A percentile compares a stretch with the other conserved stretches of the same genome.
Evolutionary conservation across 441 rosid species (phyloP).

Genomic region (Melastoma candidum): DNA sequence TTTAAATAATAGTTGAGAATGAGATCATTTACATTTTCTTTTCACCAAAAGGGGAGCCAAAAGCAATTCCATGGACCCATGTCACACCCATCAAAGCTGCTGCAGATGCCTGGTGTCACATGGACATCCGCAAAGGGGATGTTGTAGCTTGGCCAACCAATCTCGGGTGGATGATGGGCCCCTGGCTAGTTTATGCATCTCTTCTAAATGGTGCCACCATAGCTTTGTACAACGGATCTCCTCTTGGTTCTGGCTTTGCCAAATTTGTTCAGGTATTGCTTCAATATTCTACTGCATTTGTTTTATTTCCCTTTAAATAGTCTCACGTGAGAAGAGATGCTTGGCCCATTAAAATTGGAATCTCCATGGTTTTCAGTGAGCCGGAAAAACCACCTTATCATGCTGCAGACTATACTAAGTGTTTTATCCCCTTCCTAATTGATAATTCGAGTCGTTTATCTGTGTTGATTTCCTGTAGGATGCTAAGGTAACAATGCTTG

Average conservation of each 20-base stretch:
- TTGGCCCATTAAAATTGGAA: too few relatives aligned
- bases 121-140: conserved; percentile 68
- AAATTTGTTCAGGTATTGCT: conserved; percentile 76
- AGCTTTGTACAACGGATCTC: conserved; percentile 88
- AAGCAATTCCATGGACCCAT: conserved; percentile 91
- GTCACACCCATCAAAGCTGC: conserved; percentile 74
- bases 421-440: background rate
- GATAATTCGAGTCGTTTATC: background rate
- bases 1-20: background rate
- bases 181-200: conserved; percentile 92
- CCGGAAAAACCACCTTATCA: too few relatives aligned
- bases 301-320: background rate
- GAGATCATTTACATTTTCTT: background rate
- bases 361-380: too few relatives aligned
- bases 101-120: conserved; percentile 98
- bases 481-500: conserved; percentile 85
- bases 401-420: too few relatives aligned
- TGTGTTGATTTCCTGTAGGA: conserved; percentile 40
- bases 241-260: conserved; percentile 72
- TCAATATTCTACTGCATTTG: background rate
- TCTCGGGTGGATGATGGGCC: conserved; percentile 99
- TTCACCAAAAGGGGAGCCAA: conserved; percentile 68
- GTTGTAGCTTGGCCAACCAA: conserved; percentile 94
- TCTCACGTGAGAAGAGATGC: background rate
- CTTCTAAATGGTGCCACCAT: conserved; percentile 80